A percentile compares a stretch with the other conserved stretches of the same genome.
phyloP scores from a whole-genome alignment of 371 early-diverging fungal species.

The Saksenaea oblongispora region DNA sequence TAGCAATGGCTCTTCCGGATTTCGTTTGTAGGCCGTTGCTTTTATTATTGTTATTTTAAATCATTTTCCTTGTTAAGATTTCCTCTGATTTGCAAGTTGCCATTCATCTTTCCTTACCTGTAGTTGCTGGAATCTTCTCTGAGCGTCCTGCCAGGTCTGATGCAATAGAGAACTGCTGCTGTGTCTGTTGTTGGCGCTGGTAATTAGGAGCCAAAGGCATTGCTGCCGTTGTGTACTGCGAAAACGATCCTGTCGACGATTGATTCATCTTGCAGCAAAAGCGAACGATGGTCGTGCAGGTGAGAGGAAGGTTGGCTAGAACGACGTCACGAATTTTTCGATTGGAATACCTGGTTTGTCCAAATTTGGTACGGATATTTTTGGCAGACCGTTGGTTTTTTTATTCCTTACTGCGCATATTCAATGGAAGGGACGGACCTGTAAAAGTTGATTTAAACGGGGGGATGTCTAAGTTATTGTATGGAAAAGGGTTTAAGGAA shows the following conservation, averaged over 20 bases:
- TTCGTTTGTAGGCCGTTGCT: constrained; percentile 34
- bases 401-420: too few relatives aligned
- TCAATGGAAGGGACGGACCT: too few relatives aligned
- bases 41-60: background rate
- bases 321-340: too few relatives aligned
- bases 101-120: background rate
- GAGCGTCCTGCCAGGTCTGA: background rate
- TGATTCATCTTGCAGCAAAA: background rate
- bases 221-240: background rate
- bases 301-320: too few relatives aligned
- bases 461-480: too few relatives aligned
- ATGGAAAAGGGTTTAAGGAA: too few relatives aligned
- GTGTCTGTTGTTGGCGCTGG: background rate
- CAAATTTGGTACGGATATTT: too few relatives aligned
- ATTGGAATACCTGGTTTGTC: too few relatives aligned
- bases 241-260: background rate
- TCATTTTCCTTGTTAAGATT: background rate
- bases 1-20: constrained; percentile 32
- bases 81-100: background rate
- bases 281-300: too few relatives aligned
- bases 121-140: background rate
- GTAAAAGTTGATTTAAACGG: too few relatives aligned
- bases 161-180: background rate
- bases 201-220: background rate
- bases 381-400: too few relatives aligned